Conservation (phyloP, 352 stramenopile genomes). For the Globisporangium sylvaticum region DNA sequence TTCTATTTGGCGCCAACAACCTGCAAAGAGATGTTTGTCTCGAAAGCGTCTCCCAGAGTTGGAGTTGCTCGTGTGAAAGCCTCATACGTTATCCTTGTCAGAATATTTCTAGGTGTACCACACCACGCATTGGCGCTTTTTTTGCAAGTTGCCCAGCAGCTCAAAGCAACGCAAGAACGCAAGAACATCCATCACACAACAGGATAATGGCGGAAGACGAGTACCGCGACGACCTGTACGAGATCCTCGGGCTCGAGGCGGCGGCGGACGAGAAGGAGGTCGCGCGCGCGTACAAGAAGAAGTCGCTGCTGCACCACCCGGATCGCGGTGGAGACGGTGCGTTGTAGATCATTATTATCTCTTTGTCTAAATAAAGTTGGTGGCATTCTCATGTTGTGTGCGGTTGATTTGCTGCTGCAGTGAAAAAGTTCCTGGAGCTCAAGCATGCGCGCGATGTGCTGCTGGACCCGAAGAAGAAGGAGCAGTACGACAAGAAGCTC, state of each 20-base stretch:
- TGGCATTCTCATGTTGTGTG: neutral
- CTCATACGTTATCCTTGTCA: neutral
- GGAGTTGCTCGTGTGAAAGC: neutral
- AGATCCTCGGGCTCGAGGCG: constrained; percentile 67
- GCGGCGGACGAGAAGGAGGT: constrained; percentile 64
- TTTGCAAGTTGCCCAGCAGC: too few relatives aligned
- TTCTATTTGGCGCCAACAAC: too few relatives aligned
- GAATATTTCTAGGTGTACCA: neutral
- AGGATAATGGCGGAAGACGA: constrained; percentile 32
- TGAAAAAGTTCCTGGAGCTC: constrained; percentile 81
- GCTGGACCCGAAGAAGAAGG: constrained; percentile 76
- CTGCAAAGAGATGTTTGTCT: too few relatives aligned
- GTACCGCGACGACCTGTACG: constrained; percentile 61
- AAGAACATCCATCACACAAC: too few relatives aligned
- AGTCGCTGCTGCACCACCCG: constrained; percentile 71
- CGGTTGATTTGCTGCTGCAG: constrained; percentile 33
- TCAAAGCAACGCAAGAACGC: neutral
- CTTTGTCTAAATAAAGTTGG: neutral
- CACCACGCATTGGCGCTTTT: neutral
- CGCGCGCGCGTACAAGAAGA: constrained; percentile 81
- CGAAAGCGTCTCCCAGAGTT: neutral
- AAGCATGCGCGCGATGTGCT: constrained; percentile 73
- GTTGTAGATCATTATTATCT: neutral
- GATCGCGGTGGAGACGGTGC: constrained; percentile 78
- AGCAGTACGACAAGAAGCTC: constrained; percentile 78